These are phyloP conservation scores for Triglochin maritima DNA, from an alignment of 106 monocot genomes.

Conservation along the genomic window DNA sequence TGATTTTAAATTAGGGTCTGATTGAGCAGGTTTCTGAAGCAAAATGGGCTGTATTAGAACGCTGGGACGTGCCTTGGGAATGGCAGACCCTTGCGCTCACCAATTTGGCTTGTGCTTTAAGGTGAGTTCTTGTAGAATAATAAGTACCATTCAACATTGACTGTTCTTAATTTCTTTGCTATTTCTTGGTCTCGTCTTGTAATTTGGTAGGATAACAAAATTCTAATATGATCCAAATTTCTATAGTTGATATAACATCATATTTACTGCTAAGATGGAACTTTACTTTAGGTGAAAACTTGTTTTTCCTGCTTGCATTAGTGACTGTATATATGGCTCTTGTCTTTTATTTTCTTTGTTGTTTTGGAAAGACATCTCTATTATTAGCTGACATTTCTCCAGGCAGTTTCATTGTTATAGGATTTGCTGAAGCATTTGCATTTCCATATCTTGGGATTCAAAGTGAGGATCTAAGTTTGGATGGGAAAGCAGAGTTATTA, in stretches of 20 bases:
- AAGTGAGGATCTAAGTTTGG: constrained; percentile 47
- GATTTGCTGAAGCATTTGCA: constrained; percentile 46
- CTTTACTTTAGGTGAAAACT: too few relatives aligned
- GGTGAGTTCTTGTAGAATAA: constrained; percentile 19
- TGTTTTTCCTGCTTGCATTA: too few relatives aligned
- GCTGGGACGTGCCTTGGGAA: constrained; percentile 85
- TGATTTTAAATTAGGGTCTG: background rate
- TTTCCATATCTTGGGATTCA: constrained; percentile 71
- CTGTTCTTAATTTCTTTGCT: background rate
- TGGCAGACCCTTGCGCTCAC: constrained; percentile 79
- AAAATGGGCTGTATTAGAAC: constrained; percentile 54
- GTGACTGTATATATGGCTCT: too few relatives aligned
- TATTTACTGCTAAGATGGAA: too few relatives aligned
- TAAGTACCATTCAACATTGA: background rate
- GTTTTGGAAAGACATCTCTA: too few relatives aligned
- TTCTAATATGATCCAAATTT: too few relatives aligned
- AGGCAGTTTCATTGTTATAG: constrained; percentile 88
- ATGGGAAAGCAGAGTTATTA: constrained; percentile 74
- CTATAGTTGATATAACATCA: too few relatives aligned
- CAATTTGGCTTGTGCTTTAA: constrained; percentile 61
- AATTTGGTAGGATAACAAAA: background rate
- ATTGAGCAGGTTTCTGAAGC: constrained; percentile 18
- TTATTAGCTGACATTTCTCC: constrained; percentile 41
- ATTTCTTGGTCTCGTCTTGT: background rate
- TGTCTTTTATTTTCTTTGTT: too few relatives aligned